These are phyloP conservation scores for Smallanthus sonchifolius DNA, from an alignment of 129 eudicot genomes.

Conservation along the genomic window DNA sequence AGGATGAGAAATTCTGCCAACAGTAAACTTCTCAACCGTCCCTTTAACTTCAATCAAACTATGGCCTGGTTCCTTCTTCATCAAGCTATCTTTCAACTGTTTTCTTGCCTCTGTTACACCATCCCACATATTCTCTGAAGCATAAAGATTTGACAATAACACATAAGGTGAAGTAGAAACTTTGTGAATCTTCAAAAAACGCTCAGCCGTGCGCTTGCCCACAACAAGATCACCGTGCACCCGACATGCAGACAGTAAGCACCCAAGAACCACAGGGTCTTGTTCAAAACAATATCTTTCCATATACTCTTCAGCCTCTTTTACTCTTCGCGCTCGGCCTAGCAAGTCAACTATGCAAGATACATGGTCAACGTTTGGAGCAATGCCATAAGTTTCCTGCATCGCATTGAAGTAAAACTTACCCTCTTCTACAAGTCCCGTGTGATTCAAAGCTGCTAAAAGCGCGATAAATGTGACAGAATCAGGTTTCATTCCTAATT, in stretches of 20 bases:
- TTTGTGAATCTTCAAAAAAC: constrained; percentile 50
- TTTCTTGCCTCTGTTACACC: constrained; percentile 63
- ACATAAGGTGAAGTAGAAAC: constrained; percentile 72
- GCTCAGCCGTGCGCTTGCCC: constrained; percentile 50
- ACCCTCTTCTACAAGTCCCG: constrained; percentile 69
- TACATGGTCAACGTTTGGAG: constrained; percentile 63
- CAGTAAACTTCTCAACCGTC: constrained; percentile 48
- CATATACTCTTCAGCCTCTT: constrained; percentile 64
- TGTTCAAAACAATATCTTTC: constrained; percentile 42
- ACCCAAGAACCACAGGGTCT: constrained; percentile 67
- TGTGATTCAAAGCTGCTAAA: constrained; percentile 66
- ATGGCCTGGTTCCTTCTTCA: constrained; percentile 66
- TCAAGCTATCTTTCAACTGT: constrained; percentile 52
- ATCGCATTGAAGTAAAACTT: constrained; percentile 41
- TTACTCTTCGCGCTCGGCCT: constrained; percentile 61
- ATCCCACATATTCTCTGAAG: constrained; percentile 65
- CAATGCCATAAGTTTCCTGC: constrained; percentile 45
- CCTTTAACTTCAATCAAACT: constrained; percentile 69
- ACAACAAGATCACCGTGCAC: constrained; percentile 49
- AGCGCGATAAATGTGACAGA: constrained; percentile 64
- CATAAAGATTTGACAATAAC: constrained; percentile 64
- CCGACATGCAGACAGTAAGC: constrained; percentile 65
- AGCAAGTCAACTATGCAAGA: constrained; percentile 76
- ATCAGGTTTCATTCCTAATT: constrained; percentile 46
- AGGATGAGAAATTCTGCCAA: constrained; percentile 51